A percentile compares a stretch with the other conserved stretches of the same genome.
Evolutionary conservation across 2,329 filamentous ascomycete genomes (phyloP).

Genomic region (Whalleya microplaca): DNA sequence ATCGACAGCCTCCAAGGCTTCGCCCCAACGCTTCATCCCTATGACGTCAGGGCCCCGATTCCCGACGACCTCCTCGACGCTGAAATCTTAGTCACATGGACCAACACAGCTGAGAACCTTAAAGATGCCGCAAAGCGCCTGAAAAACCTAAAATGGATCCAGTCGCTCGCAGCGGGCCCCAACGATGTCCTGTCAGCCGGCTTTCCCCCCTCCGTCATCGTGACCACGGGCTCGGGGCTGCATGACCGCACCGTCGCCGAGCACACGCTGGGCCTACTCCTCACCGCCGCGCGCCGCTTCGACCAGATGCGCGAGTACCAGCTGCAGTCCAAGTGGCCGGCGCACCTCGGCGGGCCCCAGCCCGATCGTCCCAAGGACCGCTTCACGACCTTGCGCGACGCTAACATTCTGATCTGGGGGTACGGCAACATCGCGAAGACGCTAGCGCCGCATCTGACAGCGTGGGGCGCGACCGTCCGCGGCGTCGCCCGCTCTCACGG

Average conservation of each 20-base stretch:
- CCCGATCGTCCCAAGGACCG: conserved; percentile 58
- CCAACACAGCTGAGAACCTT: conserved; percentile 62
- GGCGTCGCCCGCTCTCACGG: conserved; percentile 61
- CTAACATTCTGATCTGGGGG: conserved; percentile 64
- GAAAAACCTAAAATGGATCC: conserved; percentile 65
- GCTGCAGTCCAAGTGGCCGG: conserved; percentile 59
- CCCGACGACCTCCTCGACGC: conserved; percentile 63
- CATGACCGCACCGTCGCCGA: conserved; percentile 69
- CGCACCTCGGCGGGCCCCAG: conserved; percentile 64
- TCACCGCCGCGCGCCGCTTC: conserved; percentile 59
- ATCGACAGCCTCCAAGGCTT: conserved; percentile 60
- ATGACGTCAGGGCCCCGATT: conserved; percentile 60
- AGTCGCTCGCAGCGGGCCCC: conserved; percentile 67
- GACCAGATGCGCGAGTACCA: conserved; percentile 68
- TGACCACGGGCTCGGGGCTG: conserved; percentile 66
- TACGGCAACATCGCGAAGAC: conserved; percentile 69
- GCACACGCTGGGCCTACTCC: conserved; percentile 62
- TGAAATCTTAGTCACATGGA: conserved; percentile 64
- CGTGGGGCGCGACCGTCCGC: conserved; percentile 60
- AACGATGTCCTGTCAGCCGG: conserved; percentile 67
- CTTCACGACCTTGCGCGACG: conserved; percentile 64
- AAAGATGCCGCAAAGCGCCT: conserved; percentile 58
- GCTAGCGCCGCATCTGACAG: conserved; percentile 57
- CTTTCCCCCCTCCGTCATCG: conserved; percentile 52
- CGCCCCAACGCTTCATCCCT: conserved; percentile 59